Evolutionary conservation across 345 rosid species (phyloP), one percentile per base, ranked within the genome.

Genomic region (Populus pruinosa): DNA sequence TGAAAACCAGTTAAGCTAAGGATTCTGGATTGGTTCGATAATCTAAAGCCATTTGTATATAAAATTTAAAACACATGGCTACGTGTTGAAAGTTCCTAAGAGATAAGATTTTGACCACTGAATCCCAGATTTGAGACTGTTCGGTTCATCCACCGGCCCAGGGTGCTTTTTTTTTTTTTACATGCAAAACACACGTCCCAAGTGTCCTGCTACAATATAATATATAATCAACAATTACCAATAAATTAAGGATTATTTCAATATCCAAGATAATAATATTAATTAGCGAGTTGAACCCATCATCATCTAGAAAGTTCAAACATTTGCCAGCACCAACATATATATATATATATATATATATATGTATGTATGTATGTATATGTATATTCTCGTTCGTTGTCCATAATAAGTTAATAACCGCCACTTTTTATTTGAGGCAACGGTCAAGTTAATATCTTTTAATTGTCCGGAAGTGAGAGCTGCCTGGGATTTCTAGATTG

Each of bases 31-130:
- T 43, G 47, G 47, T 43, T 43, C 14, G 47, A 43, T 2, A 43
- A 43, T 12, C 47, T 2, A 10, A 2, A 11, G 47, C 47, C 47
- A 43, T 43, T 43, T 43, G 47, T 10, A 25, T 36, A n/a, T 66
- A 65, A 70, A 69, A 80, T 80, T 74, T 41, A 74, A 80, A 13
- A 12, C 5, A 25, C 36, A 29, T 29, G 67, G 69, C 43, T 66
- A 20, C 21, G 11, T 56, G 50, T 79, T 69, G 83, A 74, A 66
- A 43, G 41, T 77, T 83, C 18, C 76, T 0, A 8, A 41, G 69
- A 35, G 36, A 31, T 17, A 70, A 21, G 63, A 14, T 13, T 35
- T 78, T 83, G 79, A 78, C 80, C 76, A 23, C 80, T 71, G 82
- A 49, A 77, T 36, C 56, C n/a, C 27, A 41, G 29, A 41, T 39